Percentiles rank a stretch among this genome's conserved stretches.
Evolutionary conservation across 768 basidiomycete genomes (phyloP).

Genomic region (Kwoniella bestiolae): DNA sequence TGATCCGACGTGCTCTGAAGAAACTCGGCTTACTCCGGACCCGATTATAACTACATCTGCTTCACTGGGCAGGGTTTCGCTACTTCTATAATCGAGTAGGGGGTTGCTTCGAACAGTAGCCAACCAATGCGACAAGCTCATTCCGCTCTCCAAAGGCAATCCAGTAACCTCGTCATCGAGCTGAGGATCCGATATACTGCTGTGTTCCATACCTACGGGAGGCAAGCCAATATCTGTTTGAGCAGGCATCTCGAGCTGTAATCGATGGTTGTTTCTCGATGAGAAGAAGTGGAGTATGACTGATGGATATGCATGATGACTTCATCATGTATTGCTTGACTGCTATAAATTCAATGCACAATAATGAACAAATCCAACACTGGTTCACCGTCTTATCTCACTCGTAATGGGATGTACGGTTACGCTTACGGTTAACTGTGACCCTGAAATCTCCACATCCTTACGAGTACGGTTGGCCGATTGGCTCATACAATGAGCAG

Average conservation of each 20-base stretch:
- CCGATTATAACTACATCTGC: slow-evolving; percentile 45
- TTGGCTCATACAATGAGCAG: too few species aligned
- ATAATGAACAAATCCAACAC: background rate
- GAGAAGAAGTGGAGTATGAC: background rate
- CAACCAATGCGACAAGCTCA: slow-evolving; percentile 36
- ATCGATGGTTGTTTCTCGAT: background rate
- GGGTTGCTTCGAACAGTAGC: slow-evolving; percentile 29
- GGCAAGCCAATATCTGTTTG: background rate
- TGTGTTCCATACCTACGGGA: slow-evolving; percentile 7
- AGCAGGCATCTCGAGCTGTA: background rate
- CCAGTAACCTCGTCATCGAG: background rate
- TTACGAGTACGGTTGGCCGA: too few species aligned
- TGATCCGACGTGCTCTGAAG: background rate
- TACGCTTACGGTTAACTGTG: background rate
- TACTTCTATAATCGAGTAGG: slow-evolving; percentile 30
- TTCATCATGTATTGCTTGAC: background rate
- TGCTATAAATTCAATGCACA: background rate
- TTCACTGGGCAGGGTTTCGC: slow-evolving; percentile 21
- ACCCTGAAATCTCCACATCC: background rate
- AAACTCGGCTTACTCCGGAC: slow-evolving; percentile 28
- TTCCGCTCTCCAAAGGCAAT: slow-evolving; percentile 7
- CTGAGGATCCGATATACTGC: background rate
- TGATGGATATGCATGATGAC: background rate
- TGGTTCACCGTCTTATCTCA: background rate
- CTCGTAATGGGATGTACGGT: background rate